These are phyloP conservation scores for Salix udensis DNA, from an alignment of 345 rosid species.

Conservation along the genomic window DNA sequence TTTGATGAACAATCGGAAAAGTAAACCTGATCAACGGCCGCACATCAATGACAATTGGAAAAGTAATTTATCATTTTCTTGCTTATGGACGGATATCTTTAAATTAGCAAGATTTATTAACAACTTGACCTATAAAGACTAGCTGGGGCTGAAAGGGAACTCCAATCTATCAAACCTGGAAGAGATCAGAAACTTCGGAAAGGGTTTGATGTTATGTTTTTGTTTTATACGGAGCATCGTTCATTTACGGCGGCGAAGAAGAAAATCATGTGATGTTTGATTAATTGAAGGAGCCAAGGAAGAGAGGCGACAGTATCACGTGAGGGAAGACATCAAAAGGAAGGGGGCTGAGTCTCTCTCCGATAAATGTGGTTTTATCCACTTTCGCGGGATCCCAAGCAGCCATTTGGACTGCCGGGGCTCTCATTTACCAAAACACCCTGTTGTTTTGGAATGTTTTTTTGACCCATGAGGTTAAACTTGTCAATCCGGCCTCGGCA, in stretches of 20 bases:
- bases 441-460: background rate
- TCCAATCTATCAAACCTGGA: no score
- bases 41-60: no score
- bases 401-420: background rate
- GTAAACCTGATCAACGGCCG: no score
- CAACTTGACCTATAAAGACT: no score
- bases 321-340: background rate
- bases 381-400: slow-evolving; percentile 11
- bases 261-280: no score
- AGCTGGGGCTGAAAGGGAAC: no score
- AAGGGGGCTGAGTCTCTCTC: slow-evolving; percentile 25
- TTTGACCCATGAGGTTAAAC: background rate
- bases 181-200: background rate
- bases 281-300: background rate
- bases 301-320: background rate
- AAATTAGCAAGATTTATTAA: no score
- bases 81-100: no score
- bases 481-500: background rate
- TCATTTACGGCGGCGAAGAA: no score
- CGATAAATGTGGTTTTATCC: slow-evolving; percentile 30
- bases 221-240: background rate
- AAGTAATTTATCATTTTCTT: background rate
- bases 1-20: background rate
- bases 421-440: slow-evolving; percentile 13
- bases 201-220: background rate